A percentile compares a stretch with the other conserved stretches of the same genome.
Evolutionary conservation across 2,329 filamentous ascomycete genomes (phyloP).

Genomic region (Arthroderma uncinatum): DNA sequence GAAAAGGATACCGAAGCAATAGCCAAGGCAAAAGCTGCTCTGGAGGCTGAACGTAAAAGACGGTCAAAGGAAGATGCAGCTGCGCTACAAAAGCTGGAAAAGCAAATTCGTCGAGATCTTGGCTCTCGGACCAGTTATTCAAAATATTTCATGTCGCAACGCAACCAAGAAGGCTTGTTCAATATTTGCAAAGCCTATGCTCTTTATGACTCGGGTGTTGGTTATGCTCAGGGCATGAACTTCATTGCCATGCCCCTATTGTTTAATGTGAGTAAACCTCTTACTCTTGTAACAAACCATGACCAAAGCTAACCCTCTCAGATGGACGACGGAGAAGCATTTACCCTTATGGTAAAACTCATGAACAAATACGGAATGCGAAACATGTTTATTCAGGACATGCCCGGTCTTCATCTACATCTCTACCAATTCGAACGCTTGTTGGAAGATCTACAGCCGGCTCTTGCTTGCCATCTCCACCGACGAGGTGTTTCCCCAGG

Average conservation of each 20-base stretch:
- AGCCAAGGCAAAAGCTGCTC: conserved; percentile 52
- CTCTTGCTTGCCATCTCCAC: conserved; percentile 85
- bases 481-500: conserved; percentile 79
- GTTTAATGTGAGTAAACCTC: conserved; percentile 59
- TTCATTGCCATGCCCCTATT: conserved; percentile 93
- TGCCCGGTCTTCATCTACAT: conserved; percentile 88
- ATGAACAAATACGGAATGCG: conserved; percentile 96
- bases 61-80: conserved; percentile 67
- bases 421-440: conserved; percentile 92
- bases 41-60: conserved; percentile 59
- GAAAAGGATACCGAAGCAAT: conserved; percentile 54
- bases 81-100: conserved; percentile 72
- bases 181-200: conserved; percentile 97
- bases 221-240: conserved; percentile 98
- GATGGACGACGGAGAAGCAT: conserved; percentile 97
- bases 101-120: conserved; percentile 78
- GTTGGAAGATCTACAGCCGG: conserved; percentile 86
- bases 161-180: conserved; percentile 85
- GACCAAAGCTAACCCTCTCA: conserved; percentile 27
- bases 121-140: conserved; percentile 92
- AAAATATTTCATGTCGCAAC: conserved; percentile 83
- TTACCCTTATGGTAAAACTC: conserved; percentile 78
- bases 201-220: conserved; percentile 83
- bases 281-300: conserved; percentile 1
- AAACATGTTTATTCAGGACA: conserved; percentile 87